A percentile compares a stretch with the other conserved stretches of the same genome.
Conservation (phyloP, 768 basidiomycete genomes). For the Auricularia heimuer region DNA sequence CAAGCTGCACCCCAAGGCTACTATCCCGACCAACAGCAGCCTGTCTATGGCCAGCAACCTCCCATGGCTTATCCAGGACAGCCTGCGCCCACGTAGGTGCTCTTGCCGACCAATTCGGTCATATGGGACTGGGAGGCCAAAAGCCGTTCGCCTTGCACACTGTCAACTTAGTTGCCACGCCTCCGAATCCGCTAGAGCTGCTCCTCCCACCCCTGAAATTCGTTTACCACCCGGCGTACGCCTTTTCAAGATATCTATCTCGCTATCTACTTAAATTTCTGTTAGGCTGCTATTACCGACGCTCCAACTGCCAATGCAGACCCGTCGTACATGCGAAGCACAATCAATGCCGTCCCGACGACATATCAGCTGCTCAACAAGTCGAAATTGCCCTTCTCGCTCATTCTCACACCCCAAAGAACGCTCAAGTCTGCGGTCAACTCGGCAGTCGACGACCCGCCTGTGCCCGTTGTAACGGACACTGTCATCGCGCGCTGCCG, state of each 20-base stretch:
- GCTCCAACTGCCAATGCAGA: slow-evolving; percentile 78
- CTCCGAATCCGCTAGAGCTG: slow-evolving; percentile 84
- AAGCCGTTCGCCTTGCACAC: slow-evolving; percentile 74
- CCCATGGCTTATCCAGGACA: slow-evolving; percentile 27
- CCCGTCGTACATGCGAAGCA: slow-evolving; percentile 83
- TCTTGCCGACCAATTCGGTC: slow-evolving; percentile 74
- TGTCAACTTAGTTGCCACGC: slow-evolving; percentile 84
- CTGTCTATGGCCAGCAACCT: slow-evolving; percentile 35
- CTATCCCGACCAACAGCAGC: slow-evolving; percentile 20
- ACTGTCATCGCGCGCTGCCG: slow-evolving; percentile 94
- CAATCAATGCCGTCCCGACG: slow-evolving; percentile 87
- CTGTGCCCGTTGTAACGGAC: slow-evolving; percentile 85
- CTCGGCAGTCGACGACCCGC: slow-evolving; percentile 35
- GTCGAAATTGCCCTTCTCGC: slow-evolving; percentile 80
- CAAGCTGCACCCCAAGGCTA: slow-evolving; percentile 35
- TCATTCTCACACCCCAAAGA: slow-evolving; percentile 86
- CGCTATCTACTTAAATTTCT: too few relatives aligned
- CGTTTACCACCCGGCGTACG: slow-evolving; percentile 65
- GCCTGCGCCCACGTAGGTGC: slow-evolving; percentile 34
- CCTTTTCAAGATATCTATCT: too few relatives aligned
- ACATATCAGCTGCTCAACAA: slow-evolving; percentile 80
- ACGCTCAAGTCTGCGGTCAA: slow-evolving; percentile 59
- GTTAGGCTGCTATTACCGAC: slow-evolving; percentile 52
- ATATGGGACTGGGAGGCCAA: slow-evolving; percentile 73
- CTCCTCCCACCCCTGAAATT: slow-evolving; percentile 80